phyloP scores from a whole-genome alignment of 2,329 filamentous ascomycete species.

The Stenocarpella maydis region DNA sequence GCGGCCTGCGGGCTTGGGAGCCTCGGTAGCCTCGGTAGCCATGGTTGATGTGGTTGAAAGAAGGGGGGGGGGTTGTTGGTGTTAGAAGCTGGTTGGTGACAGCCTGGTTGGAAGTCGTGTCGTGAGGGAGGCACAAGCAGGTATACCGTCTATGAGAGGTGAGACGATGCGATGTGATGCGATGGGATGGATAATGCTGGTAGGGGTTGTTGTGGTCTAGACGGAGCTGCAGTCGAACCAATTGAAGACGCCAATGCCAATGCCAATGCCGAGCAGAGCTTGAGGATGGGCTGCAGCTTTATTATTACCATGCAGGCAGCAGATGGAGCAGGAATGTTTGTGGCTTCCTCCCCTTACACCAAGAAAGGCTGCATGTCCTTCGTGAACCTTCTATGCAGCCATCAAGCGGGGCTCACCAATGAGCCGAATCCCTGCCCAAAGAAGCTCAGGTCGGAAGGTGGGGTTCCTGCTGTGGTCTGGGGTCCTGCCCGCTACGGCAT shows the following conservation, averaged over 20 bases:
- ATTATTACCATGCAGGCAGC: conserved; percentile 17
- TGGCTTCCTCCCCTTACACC: conserved; percentile 38
- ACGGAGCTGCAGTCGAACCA: background rate
- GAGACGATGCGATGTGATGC: background rate
- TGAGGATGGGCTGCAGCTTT: conserved; percentile 10
- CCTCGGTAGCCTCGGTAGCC: conserved; percentile 49
- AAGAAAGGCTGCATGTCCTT: conserved; percentile 29
- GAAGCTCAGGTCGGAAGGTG: conserved; percentile 1
- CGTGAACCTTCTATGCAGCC: conserved; percentile 34
- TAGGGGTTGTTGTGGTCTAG: background rate
- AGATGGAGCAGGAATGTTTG: conserved; percentile 24
- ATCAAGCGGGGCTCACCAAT: conserved; percentile 28
- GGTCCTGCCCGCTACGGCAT: background rate
- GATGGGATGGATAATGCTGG: background rate
- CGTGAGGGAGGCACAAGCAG: background rate
- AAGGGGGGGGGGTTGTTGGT: conserved; percentile 9
- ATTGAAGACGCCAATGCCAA: background rate
- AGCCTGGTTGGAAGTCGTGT: background rate
- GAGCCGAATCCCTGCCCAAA: conserved; percentile 21
- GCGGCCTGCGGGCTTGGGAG: conserved; percentile 58
- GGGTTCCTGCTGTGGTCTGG: background rate
- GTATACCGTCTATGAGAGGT: background rate
- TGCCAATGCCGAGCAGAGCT: background rate
- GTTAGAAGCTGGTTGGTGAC: background rate
- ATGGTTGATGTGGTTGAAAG: conserved; percentile 42